A percentile compares a stretch with the other conserved stretches of the same genome.
These are phyloP conservation scores for Boletellus ananiceps DNA, from an alignment of 768 basidiomycete genomes.

Conservation along the genomic window DNA sequence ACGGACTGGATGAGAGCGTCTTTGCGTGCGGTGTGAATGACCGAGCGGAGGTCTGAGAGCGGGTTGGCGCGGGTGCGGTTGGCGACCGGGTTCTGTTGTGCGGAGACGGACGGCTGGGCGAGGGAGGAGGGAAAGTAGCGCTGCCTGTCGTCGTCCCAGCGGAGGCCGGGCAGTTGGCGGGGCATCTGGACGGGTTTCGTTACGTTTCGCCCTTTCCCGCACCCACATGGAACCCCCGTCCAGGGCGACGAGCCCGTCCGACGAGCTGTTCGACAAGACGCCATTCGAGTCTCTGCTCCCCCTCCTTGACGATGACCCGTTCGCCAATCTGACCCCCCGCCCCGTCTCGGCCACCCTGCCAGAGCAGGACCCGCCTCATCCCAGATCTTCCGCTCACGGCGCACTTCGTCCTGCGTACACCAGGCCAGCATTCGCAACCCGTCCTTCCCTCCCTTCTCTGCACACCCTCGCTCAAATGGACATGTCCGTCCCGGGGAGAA, in stretches of 20 bases:
- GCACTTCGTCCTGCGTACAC: constrained; percentile 40
- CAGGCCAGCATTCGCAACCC: constrained; percentile 36
- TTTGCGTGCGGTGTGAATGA: constrained; percentile 15
- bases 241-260: too few species aligned
- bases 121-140: constrained; percentile 57
- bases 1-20: constrained; percentile 28
- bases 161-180: constrained; percentile 50
- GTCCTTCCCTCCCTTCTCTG: constrained; percentile 42
- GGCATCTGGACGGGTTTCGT: not conserved
- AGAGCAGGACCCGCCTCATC: constrained; percentile 14
- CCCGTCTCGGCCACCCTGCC: too few species aligned
- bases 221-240: too few species aligned
- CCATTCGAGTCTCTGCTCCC: constrained; percentile 2
- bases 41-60: constrained; percentile 15
- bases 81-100: not conserved
- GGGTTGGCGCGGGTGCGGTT: not conserved
- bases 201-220: too few species aligned
- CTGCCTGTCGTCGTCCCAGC: constrained; percentile 47
- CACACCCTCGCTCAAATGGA: constrained; percentile 36
- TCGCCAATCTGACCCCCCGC: constrained; percentile 50
- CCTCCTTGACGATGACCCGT: constrained; percentile 65
- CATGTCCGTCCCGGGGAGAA: constrained; percentile 30
- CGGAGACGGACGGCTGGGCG: not conserved
- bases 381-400: constrained; percentile 31
- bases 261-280: not conserved